Base-by-base conservation (phyloP, 306 rosid species). In the Dryas octopetala region DNA sequence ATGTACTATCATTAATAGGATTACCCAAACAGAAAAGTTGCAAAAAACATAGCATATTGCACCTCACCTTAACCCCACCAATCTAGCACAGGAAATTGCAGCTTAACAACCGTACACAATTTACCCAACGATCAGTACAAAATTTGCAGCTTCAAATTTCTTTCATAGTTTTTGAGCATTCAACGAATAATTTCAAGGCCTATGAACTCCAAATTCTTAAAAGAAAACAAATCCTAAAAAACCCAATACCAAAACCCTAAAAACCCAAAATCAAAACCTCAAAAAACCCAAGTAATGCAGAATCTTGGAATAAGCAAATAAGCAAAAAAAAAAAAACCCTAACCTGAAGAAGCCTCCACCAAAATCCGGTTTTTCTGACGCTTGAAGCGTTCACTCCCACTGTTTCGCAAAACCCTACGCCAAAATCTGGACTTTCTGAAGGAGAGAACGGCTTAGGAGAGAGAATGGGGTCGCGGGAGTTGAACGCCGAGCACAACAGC, bases 301-400 rank as follows among this genome's bases (percentile, higher is more conserved):
- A 38, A n/a, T 13, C 45, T 32, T 2, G 51, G 14, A 63, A 15
- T n/a, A 5, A 4, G 46, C 7, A 49, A 10, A 46, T 0, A 9
- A 19, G 19, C 9, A 46, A 9, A 5, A 9, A 3, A 13, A 11
- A 3, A 64, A n/a, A 0, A 23, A 23, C 23, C 23, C 50, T 44
- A 43, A 44, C 70, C 70, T 65, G 32, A 40, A 62, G 68, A 63
- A 64, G 50, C 48, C 14, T 44, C 14, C 66, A 38, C 47, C 67
- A 40, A 40, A 28, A 11, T n/a, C 12, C n/a, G 43, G 28, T 10
- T 60, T 60, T 60, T 1, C 62, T 9, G 45, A 32, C 5, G 65
- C 65, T 60, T 40, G 4, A 60, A 61, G 38, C 38, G 38, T 32
- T 32, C 38, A 32, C 38, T 32, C 38, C 2, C 38, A 32, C 38